Base-by-base conservation (phyloP, 352 stramenopile genomes). In the Pythium oligandrum region DNA sequence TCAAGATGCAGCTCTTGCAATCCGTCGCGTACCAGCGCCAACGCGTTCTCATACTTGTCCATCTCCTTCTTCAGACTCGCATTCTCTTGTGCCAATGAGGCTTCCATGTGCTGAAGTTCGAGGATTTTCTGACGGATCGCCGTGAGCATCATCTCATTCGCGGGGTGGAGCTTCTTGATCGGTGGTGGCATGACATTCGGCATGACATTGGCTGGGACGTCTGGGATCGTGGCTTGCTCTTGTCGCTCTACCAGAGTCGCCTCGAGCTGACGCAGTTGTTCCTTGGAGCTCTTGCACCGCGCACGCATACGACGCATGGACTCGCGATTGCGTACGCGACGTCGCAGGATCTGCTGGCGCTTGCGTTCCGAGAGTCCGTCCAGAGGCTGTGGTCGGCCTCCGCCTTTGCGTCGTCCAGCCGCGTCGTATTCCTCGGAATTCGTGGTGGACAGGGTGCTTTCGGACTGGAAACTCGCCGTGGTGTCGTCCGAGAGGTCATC, bases 221-320 rank as follows among this genome's bases (percentile, higher is more conserved):
- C 17, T 34, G 17, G 7, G 36, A 32, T 40, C 47, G 47, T 42
- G 4, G 47, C 11, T 38, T 32, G 44, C 11, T 17, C 34, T 43
- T 9, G 38, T 44, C 35, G 51, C 51, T 34, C 34, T 3, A 6
- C 26, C 9, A 59, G 53, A 11, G 39, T 39, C 3, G 17, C 48
- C 39, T 59, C 53, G 26, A 59, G 52, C 52, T 59, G 52, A 2
- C 30, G 47, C 31, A 61, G 48, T 37, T 57, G 40, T n/a, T 63
- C 48, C 36, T 57, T 47, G 34, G 55, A 46, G 36, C 44, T 57
- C 58, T 70, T 73, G 51, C 61, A 51, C 11, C 64, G 61, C 40
- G 35, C 37, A 10, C 66, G 61, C 42, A 47, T 59, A 54, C 66
- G 66, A 10, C 61, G 66, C 66, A 73, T 73, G 39, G 56, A 66